Base-by-base conservation (phyloP, 108 stramenopile genomes). In the Pseudonitzschia multiseries region DNA sequence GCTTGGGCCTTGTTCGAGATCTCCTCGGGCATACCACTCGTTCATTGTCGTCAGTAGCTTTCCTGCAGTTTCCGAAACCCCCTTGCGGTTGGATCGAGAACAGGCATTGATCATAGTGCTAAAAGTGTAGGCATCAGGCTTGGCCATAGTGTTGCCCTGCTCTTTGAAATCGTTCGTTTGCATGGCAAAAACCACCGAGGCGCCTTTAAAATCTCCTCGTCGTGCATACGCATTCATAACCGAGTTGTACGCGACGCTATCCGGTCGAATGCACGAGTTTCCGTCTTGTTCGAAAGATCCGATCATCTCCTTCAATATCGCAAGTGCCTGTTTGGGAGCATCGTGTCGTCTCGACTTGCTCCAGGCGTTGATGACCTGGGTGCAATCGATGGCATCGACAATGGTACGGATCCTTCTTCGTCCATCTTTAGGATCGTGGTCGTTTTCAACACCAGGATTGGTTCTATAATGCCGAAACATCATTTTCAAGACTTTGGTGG, bases 211-310 rank as follows among this genome's bases (percentile, higher is more conserved):
- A 27, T 59, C 57, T 31, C 57, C 66, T n/a, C 77, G 77, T 69
- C 84, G 86, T 54, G 86, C 85, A 73, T 80, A 90, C n/a, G 83
- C 82, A 70, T 88, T 79, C 56, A 90, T 83, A 15, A 88, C 87
- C 12, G 85, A 76, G 40, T 84, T 87, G 76, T 88, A 90, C 18
- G 82, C 85, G 20, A 86, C 80, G 15, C 83, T 71, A 71, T 87
- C 87, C 42, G 87, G 87, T 51, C 81, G 71, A 56, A 59, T 59
- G 27, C 29, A 59, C 29, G 27, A 14, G 29, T 59, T 31, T 31
- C 29, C 29, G n/a, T 59, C 27, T 27, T 59, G 15, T 59, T 59
- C 8, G 29, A 31, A 59, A 0, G 15, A 6, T 14, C 4, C 14
- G 27, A 26, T 15, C 86, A 89, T 87, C 29, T 78, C 69, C 27